Conservation (phyloP, 306 rosid genomes). For the Vachellia collinsii region DNA sequence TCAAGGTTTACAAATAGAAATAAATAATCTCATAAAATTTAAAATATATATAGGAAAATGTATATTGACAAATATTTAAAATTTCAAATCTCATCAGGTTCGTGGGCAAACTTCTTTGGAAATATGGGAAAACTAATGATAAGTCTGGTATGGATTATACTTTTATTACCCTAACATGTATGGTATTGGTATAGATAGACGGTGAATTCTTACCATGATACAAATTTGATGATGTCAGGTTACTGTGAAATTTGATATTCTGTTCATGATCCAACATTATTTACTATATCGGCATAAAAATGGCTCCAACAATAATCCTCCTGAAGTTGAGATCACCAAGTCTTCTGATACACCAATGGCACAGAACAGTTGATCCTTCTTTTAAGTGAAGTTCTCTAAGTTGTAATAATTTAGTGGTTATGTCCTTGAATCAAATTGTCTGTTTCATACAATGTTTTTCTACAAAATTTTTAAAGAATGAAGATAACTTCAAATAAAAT, state of each 20-base stretch:
- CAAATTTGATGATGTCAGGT: no score
- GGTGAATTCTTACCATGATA: no score
- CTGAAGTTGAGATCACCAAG: neutral
- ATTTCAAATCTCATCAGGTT: slow-evolving; percentile 49
- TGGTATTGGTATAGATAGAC: no score
- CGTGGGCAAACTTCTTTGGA: slow-evolving; percentile 85
- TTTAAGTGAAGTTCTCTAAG: no score
- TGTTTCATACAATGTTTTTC: no score
- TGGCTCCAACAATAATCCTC: neutral
- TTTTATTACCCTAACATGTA: neutral
- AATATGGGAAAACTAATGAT: slow-evolving; percentile 75
- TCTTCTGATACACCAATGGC: neutral
- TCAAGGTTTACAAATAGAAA: slow-evolving; percentile 56
- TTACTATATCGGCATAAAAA: neutral
- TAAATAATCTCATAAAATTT: neutral
- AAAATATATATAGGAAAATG: no score
- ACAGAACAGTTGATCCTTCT: neutral
- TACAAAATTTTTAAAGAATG: no score
- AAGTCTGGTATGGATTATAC: neutral
- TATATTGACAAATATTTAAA: neutral
- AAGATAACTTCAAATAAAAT: no score
- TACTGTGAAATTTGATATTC: no score
- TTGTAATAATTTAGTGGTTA: no score
- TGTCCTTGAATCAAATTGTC: no score
- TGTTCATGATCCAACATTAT: neutral